Evolutionary conservation across 2,329 filamentous ascomycete genomes (phyloP).

Genomic region (Neofusicoccum ribis): DNA sequence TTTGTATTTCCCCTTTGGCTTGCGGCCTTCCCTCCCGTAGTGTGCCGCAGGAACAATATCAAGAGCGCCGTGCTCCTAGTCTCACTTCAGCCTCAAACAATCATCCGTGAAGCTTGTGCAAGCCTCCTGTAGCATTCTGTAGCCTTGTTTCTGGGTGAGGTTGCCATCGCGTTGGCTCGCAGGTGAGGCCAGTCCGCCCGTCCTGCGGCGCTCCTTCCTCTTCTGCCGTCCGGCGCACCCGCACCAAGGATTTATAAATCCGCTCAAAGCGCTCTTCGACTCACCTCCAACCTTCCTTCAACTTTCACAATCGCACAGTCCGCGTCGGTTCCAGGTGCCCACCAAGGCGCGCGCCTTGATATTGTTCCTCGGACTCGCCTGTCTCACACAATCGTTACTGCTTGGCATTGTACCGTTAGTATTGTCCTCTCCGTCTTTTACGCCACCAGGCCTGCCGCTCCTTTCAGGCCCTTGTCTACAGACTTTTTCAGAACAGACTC

Average conservation of each 20-base stretch:
- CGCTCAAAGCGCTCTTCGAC: too few relatives aligned
- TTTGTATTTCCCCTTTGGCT: background rate
- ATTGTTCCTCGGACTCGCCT: constrained; percentile 9
- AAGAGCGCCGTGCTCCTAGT: background rate
- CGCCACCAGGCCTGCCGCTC: background rate
- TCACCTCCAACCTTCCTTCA: too few relatives aligned
- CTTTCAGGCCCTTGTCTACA: background rate
- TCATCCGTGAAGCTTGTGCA: too few relatives aligned
- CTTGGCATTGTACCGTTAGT: constrained; percentile 8
- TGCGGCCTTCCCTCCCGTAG: background rate
- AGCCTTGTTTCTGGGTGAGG: too few relatives aligned
- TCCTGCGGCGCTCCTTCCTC: too few relatives aligned
- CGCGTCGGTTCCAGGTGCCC: too few relatives aligned
- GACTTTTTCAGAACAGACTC: background rate
- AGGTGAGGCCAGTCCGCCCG: too few relatives aligned
- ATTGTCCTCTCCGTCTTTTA: background rate
- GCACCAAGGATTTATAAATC: too few relatives aligned
- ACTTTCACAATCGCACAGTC: too few relatives aligned
- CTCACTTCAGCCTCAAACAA: background rate
- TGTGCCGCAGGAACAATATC: background rate
- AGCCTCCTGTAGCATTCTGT: too few relatives aligned
- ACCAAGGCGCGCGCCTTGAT: background rate
- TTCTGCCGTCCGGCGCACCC: too few relatives aligned
- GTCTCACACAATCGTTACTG: constrained; percentile 13
- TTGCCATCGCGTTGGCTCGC: too few relatives aligned